Conservation (phyloP, 1,284 basidiomycete genomes). For the Sanghuangporus weigelae region DNA sequence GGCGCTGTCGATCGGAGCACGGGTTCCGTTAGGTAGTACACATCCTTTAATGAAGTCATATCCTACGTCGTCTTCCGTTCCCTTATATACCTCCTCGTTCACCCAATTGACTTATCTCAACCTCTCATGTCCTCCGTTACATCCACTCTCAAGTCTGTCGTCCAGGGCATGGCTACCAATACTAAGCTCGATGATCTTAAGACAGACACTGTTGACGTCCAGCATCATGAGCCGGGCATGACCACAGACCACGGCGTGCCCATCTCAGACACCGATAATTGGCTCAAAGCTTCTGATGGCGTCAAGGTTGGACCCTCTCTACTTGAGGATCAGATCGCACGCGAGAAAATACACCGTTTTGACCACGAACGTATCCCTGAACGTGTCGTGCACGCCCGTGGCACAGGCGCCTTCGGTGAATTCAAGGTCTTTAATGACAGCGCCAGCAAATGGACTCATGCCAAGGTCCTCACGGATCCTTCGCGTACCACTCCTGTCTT, state of each 20-base stretch:
- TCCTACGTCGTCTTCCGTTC: background rate
- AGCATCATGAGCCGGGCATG: conserved; percentile 31
- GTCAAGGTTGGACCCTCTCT: conserved; percentile 45
- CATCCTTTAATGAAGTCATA: background rate
- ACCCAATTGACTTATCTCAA: background rate
- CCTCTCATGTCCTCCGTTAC: conserved; percentile 9
- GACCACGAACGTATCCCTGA: conserved; percentile 87
- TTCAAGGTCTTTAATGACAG: conserved; percentile 68
- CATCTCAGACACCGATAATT: conserved; percentile 58
- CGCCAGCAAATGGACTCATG: conserved; percentile 59
- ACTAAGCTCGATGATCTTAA: conserved; percentile 35
- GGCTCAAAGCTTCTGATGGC: conserved; percentile 50
- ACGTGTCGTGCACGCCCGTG: conserved; percentile 66
- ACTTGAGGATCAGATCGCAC: conserved; percentile 61
- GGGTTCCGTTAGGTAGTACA: background rate
- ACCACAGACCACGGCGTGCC: conserved; percentile 63
- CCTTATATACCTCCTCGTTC: background rate
- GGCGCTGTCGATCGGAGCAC: background rate
- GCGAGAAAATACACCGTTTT: conserved; percentile 73
- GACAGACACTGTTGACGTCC: conserved; percentile 36
- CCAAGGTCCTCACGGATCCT: conserved; percentile 67
- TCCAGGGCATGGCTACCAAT: conserved; percentile 14
- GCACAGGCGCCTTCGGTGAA: conserved; percentile 75
- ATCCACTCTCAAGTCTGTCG: conserved; percentile 12
- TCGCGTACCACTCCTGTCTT: conserved; percentile 69